Conservation (phyloP, 306 rosid species). For the Quercus engelmannii region DNA sequence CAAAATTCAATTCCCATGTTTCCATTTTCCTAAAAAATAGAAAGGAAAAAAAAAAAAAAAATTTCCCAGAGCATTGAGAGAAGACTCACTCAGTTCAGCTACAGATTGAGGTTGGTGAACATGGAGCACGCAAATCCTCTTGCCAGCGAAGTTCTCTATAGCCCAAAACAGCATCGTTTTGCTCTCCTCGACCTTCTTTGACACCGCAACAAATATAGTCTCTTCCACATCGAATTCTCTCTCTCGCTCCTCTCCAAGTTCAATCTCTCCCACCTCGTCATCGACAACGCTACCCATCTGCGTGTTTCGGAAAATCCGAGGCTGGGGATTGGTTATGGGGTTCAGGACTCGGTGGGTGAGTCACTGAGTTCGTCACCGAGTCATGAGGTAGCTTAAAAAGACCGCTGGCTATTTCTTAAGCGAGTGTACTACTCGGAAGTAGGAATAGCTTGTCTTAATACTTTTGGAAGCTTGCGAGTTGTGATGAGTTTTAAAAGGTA, state of each 20-base stretch:
- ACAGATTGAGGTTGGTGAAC: slow-evolving; percentile 37
- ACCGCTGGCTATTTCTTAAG: too few relatives aligned
- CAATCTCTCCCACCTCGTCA: too few relatives aligned
- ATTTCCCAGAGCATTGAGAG: neutral
- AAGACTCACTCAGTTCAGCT: slow-evolving; percentile 42
- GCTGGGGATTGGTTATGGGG: too few relatives aligned
- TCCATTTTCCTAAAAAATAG: neutral
- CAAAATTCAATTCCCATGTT: neutral
- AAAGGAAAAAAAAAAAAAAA: too few relatives aligned
- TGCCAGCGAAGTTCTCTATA: slow-evolving; percentile 43
- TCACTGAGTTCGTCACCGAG: too few relatives aligned
- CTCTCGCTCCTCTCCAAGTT: slow-evolving; percentile 14
- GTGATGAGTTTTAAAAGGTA: too few relatives aligned
- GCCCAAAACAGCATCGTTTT: slow-evolving; percentile 56
- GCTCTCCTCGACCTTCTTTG: slow-evolving; percentile 42
- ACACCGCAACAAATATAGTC: slow-evolving; percentile 77
- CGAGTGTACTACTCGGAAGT: too few relatives aligned
- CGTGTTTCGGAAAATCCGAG: neutral
- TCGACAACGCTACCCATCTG: slow-evolving; percentile 57
- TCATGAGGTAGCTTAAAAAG: too few relatives aligned
- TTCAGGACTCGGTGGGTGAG: too few relatives aligned
- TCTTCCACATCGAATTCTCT: slow-evolving; percentile 41
- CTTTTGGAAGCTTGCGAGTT: too few relatives aligned
- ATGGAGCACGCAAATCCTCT: slow-evolving; percentile 66
- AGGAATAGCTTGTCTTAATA: too few relatives aligned